Evolutionary conservation across 176 grass and related monocot genomes (phyloP), one percentile per base, ranked within the genome.

Genomic region (Cymbopogon citratus): DNA sequence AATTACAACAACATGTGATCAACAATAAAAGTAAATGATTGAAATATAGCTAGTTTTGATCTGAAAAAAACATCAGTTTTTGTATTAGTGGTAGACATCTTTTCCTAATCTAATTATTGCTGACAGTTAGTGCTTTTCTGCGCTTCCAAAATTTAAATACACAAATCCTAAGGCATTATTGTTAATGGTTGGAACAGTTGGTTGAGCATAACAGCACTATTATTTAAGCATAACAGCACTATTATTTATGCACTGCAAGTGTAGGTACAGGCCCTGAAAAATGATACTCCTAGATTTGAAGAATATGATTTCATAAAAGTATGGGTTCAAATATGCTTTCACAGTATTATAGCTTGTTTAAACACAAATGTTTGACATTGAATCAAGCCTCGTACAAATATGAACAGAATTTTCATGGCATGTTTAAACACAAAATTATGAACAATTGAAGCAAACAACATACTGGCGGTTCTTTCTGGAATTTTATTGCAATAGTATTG

Each of bases 401-500:
- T 34, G 27, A 44, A 36, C 27, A 73, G 15, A 46, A 73, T 56
- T 35, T 76, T 86, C 60, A 52, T 51, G 52, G 40, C 11, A 14
- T 13, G 11, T 66, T 71, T 19, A 35, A 77, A 65, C 21, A 86
- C 7, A 84, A 3, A 48, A 80, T 63, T 40, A 77, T 81, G 39
- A 63, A 75, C 36, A 25, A 40, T 29, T 63, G 49, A 74, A 74
- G 28, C 76, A 76, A 67, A 81, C 40, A 89, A 92, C 92, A 84
- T 94, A 98, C 95, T 28, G 81, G 71, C 82, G 95, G 88, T 85
- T 98, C 95, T 84, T 93, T 98, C 88, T 93, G 95, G 60, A 98
- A 98, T 76, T 89, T 89, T 54, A 95, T 91, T 71, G 88, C 95
- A 90, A 98, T 98, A 27, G 95, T 78, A 90, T 93, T 98, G 90